These are phyloP conservation scores for Mycena latifolia DNA, from an alignment of 768 basidiomycete species.

Conservation along the genomic window DNA sequence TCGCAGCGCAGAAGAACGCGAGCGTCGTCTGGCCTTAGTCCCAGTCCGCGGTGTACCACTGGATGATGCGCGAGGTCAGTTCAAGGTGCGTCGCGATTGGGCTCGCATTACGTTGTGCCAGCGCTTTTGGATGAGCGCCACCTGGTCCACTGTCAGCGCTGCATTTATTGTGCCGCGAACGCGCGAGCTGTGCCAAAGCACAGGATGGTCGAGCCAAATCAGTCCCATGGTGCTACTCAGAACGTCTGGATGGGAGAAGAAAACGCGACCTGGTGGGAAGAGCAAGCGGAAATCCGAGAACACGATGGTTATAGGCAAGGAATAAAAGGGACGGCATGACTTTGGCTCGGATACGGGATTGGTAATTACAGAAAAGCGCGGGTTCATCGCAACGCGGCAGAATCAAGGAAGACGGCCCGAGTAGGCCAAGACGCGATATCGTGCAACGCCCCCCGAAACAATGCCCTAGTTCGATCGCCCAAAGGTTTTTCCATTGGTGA, in stretches of 20 bases:
- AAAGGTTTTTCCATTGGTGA: not conserved
- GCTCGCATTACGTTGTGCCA: not conserved
- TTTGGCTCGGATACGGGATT: not conserved
- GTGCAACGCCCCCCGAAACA: not conserved
- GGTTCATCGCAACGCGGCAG: no score
- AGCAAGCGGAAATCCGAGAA: not conserved
- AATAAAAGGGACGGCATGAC: not conserved
- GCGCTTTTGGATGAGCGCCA: not conserved
- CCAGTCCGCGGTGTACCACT: slow-evolving; percentile 9
- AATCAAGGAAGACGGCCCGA: no score
- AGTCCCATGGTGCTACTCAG: not conserved
- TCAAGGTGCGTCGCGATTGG: no score
- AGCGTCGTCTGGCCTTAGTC: slow-evolving; percentile 8
- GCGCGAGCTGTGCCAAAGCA: not conserved
- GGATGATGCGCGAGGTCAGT: not conserved
- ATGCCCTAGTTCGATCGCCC: not conserved
- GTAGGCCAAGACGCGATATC: no score
- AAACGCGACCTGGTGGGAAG: not conserved
- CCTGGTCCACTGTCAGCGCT: not conserved
- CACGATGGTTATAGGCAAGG: no score
- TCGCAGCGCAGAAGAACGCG: slow-evolving; percentile 1
- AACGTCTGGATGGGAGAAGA: no score
- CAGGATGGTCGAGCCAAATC: not conserved
- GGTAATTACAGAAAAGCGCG: not conserved
- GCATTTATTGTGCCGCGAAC: not conserved